Evolutionary conservation across 768 basidiomycete genomes (phyloP).

Genomic region (Rhizopogon sp.): DNA sequence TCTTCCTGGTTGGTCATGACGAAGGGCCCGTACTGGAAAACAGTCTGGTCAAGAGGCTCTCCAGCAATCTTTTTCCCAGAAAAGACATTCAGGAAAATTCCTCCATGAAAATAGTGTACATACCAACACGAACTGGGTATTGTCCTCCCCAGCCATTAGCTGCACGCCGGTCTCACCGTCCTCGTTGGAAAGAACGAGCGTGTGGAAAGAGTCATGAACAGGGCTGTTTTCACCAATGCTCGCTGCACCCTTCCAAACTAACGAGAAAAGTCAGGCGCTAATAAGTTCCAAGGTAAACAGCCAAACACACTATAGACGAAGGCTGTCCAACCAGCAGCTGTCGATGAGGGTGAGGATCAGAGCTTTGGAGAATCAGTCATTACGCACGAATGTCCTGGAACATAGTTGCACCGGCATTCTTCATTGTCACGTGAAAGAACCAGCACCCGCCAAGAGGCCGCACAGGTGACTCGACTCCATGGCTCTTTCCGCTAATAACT

Average conservation of each 20-base stretch:
- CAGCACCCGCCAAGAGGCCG: conserved; percentile 90
- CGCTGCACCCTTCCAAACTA: conserved; percentile 49
- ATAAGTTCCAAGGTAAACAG: not conserved
- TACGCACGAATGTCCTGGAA: conserved; percentile 81
- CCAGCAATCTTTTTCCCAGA: conserved; percentile 57
- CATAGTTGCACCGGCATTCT: conserved; percentile 49
- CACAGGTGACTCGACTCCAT: conserved; percentile 85
- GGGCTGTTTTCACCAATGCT: conserved; percentile 47
- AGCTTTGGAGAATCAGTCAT: not conserved
- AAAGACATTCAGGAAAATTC: conserved; percentile 2
- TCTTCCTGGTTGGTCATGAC: conserved; percentile 82
- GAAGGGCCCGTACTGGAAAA: conserved; percentile 84
- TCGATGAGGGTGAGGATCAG: not conserved
- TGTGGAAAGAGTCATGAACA: conserved; percentile 61
- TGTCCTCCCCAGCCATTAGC: conserved; percentile 51
- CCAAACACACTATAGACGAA: conserved; percentile 71
- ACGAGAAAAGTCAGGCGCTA: conserved; percentile 1
- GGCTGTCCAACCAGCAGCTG: conserved; percentile 84
- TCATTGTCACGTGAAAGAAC: conserved; percentile 80
- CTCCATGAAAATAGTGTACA: conserved; percentile 12
- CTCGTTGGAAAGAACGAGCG: conserved; percentile 72
- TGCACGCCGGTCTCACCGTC: conserved; percentile 61
- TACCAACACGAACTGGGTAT: conserved; percentile 75
- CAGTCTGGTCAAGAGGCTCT: conserved; percentile 83
- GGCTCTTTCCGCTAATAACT: conserved; percentile 86